Evolutionary conservation across 441 rosid species (phyloP).

Genomic region (Iberis amara): DNA sequence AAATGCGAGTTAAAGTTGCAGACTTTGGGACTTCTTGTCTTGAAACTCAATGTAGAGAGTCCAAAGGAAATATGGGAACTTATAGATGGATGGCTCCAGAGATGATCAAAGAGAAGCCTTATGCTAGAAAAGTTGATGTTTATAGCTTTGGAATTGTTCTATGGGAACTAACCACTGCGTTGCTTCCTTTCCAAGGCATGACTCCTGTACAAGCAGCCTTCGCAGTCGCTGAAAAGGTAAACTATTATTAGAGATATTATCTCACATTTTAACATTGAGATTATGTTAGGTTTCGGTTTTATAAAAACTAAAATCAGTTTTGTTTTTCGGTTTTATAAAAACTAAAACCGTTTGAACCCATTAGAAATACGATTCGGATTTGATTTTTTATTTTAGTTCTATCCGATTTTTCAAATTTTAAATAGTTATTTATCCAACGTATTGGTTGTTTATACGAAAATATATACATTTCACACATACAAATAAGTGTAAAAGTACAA

Average conservation of each 20-base stretch:
- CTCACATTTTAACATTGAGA: not conserved
- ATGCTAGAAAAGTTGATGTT: conserved; percentile 86
- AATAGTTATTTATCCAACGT: too few species aligned
- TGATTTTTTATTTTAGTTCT: too few species aligned
- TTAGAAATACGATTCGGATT: too few species aligned
- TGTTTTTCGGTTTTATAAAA: too few species aligned
- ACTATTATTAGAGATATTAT: too few species aligned
- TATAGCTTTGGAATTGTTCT: conserved; percentile 95
- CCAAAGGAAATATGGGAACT: conserved; percentile 91
- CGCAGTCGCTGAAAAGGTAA: conserved; percentile 95
- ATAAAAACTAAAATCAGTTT: too few species aligned
- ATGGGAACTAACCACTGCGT: conserved; percentile 92
- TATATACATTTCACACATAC: too few species aligned
- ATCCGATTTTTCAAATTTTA: too few species aligned
- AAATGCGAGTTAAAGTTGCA: conserved; percentile 91
- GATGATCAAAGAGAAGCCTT: conserved; percentile 90
- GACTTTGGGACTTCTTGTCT: conserved; percentile 93
- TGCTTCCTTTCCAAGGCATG: conserved; percentile 99
- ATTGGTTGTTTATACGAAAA: too few species aligned
- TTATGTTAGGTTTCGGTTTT: too few species aligned
- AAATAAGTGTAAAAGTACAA: too few species aligned
- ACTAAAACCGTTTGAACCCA: too few species aligned
- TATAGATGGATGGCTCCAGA: conserved; percentile 98
- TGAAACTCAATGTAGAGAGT: conserved; percentile 79
- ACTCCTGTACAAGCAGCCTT: conserved; percentile 95